Percentiles rank a stretch among this genome's conserved stretches.
Conservation (phyloP, 2,329 filamentous ascomycete genomes). For the Aspergillus sp. region DNA sequence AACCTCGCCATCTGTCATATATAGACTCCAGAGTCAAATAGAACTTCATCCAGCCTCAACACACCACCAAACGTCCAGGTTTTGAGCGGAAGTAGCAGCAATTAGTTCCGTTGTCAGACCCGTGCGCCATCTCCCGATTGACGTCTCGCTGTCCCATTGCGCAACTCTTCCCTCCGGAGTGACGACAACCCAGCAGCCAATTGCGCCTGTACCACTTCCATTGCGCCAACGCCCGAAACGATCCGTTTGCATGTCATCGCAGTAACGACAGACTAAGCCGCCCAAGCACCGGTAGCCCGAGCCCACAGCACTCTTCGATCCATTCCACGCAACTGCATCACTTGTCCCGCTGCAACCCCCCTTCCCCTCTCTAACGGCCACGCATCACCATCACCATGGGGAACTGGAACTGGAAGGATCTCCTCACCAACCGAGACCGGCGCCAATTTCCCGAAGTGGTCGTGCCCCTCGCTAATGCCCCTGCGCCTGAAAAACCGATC, state of each 20-base stretch:
- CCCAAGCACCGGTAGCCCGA: not conserved
- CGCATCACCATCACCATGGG: constrained; percentile 1
- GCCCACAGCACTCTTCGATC: not conserved
- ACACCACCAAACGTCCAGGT: not conserved
- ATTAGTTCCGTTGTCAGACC: not conserved
- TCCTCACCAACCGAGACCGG: not conserved
- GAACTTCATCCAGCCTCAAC: not conserved
- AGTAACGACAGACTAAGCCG: not conserved
- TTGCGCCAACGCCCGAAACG: not conserved
- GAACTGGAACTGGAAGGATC: not conserved
- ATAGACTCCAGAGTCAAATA: not conserved
- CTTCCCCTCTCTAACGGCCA: no score
- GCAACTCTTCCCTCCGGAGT: not conserved
- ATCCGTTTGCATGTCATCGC: not conserved
- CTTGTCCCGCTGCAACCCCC: constrained; percentile 1
- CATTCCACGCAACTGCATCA: not conserved
- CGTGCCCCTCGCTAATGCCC: constrained; percentile 49
- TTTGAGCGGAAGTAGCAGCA: not conserved
- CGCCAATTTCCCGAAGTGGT: constrained; percentile 49
- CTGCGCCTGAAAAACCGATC: constrained; percentile 27
- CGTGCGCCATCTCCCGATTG: not conserved
- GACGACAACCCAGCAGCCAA: not conserved
- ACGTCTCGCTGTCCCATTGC: not conserved
- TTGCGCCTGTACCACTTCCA: not conserved
- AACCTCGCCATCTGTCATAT: not conserved